Base-by-base conservation (phyloP, 2,329 filamentous ascomycete species). In the Colletotrichum simmondsii region DNA sequence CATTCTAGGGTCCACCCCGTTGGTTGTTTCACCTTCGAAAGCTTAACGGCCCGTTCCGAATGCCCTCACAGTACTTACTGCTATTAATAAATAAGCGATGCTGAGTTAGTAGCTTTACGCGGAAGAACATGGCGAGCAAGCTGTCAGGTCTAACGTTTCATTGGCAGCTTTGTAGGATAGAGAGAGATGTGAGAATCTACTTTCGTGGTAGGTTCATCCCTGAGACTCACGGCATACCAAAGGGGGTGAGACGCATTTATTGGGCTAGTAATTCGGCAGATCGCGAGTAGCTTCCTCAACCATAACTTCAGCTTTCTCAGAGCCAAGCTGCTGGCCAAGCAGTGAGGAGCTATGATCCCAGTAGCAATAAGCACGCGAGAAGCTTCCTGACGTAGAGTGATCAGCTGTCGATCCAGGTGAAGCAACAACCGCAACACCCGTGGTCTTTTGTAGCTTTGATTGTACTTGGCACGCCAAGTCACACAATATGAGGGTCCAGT, bases 41-140 rank as follows among this genome's bases (percentile, higher is more conserved):
- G 65, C 60, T 52, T 61, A 65, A 72, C 70, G 66, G 70, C 6
- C 66, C 70, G 70, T 70, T 65, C 70, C 70, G 70, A 65, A 69
- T 70, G 56, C 54, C 46, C 46, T 72, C 66, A 54, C 24, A 52
- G n/a, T 37, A 22, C 32, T 46, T 37, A 19, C 22, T 46, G 26
- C 60, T 61, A 49, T 57, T 22, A 30, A 30, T 46, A 57, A 11
- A 24, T 7, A 19, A n/a, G 22, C 14, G 52, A 14, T 49, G n/a
- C 12, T 53, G 12, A 12, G 2, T 28, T 4, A 7, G 22, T 5
- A 42, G 7, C 10, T 28, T 22, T 6, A 26, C 7, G 49, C 7
- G 22, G 7, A 28, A 24, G 12, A 61, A 10, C 4, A 3, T 7
- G 8, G 24, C 8, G n/a, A 14, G 24, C 14, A n/a, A 61, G 24